Base-by-base conservation (phyloP, 768 basidiomycete genomes). In the Rhizopogon vesiculosus region DNA sequence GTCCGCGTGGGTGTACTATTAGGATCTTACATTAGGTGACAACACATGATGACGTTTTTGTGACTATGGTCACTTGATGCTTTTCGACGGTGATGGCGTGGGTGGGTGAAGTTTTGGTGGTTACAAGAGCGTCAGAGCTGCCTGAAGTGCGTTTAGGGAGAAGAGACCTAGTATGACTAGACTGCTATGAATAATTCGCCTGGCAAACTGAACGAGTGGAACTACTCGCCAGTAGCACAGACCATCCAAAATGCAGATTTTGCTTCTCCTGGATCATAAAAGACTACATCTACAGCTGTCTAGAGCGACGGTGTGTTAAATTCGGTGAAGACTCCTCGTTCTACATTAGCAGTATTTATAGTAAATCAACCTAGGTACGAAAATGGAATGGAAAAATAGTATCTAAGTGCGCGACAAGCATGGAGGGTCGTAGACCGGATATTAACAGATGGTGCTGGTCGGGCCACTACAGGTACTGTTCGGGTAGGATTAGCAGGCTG, bases 241-340 rank as follows among this genome's bases (percentile, higher is more conserved):
- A 64, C 22, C 2, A 45, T 39, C 67, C 68, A 67, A 2, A 61
- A 35, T 15, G 50, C 46, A 31, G 56, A 42, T 12, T 56, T n/a
- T 25, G 16, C 38, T 18, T 57, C 19, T n/a, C 29, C 49, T 28
- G 13, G 8, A 8, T 52, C 46, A n/a, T 53, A 42, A 0, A 71
- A 65, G 8, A 76, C 66, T 25, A 73, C 63, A 29, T 59, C 59
- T 33, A 74, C 43, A 1, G 74, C 71, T 5, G 65, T 63, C 72
- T 69, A 76, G 8, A 69, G 42, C 1, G 73, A 71, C 5, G 76
- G 76, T n/a, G n/a, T n/a, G n/a, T n/a, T n/a, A n/a, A n/a, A n/a
- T n/a, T n/a, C n/a, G n/a, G n/a, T n/a, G n/a, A n/a, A n/a, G n/a
- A n/a, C n/a, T n/a, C n/a, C n/a, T n/a, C n/a, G n/a, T n/a, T n/a